Base-by-base conservation (phyloP, 768 basidiomycete species). In the Lactarius pseudohatsudake region DNA sequence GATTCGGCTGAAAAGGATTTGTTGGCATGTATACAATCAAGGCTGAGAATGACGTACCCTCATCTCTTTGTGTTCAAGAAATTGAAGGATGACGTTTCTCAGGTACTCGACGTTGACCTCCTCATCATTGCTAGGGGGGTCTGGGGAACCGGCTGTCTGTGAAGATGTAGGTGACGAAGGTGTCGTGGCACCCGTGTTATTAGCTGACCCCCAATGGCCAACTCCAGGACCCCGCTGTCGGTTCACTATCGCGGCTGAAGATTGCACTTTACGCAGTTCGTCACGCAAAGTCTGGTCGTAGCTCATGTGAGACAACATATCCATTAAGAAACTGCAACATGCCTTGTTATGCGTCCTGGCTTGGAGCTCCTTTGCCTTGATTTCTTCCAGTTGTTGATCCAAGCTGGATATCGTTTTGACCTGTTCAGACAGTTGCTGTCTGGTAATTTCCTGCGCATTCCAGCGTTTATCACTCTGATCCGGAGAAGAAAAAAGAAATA, bases 31-130 rank as follows among this genome's bases (percentile, higher is more conserved):
- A 47, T 41, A 26, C 54, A 59, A n/a, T 56, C n/a, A 2, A 50
- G 16, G 64, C 16, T 56, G 8, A 61, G 16, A 41, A 32, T 28
- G 10, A 80, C 92, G 75, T 74, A 95, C 95, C 78, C 97, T 84
- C 95, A 98, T 98, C 76, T 98, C 95, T 75, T 96, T 95, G 78
- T 98, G 92, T 75, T 99, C 97, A 59, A 99, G 81, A 79, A 99
- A 99, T 75, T 98, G 97, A 56, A 99, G 76, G 64, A 98, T 94
- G 38, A 98, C 91, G 76, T 98, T 98, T 65, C 97, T 84, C 56
- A 99, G 77, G 77, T 99, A 99, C 78, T 98, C 97, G 9, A 96
- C 79, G 73, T 96, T 98, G 62, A 98, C 85, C 68, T 96, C 96
- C 74, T 96, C 96, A 54, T 98, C 95, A 13, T 84, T 85, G 62